phyloP scores from a whole-genome alignment of 495 filamentous ascomycete genomes.

The Neurospora sublineolata region DNA sequence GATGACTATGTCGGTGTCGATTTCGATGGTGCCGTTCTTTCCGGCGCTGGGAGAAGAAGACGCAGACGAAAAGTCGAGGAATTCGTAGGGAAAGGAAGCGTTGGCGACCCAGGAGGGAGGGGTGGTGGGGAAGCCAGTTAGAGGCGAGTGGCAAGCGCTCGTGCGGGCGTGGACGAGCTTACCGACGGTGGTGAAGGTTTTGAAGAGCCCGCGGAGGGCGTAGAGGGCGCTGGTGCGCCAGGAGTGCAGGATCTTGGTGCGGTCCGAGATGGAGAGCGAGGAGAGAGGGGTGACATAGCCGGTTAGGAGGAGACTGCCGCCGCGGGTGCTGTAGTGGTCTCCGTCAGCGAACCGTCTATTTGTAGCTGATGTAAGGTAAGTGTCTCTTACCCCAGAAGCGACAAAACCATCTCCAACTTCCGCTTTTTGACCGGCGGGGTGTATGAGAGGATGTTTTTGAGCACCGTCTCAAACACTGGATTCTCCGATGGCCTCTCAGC shows the following conservation, averaged over 20 bases:
- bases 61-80: constrained; percentile 35
- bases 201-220: constrained; percentile 45
- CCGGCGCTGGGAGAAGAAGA: neutral
- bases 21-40: constrained; percentile 21
- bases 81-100: constrained; percentile 31
- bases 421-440: constrained; percentile 17
- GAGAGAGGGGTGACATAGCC: constrained; percentile 51
- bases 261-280: constrained; percentile 46
- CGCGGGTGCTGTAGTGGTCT: constrained; percentile 42
- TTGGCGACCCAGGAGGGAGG: constrained; percentile 50
- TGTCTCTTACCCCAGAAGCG: constrained; percentile 20
- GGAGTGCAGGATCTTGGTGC: constrained; percentile 47
- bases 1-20: constrained; percentile 75
- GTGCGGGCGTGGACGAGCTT: constrained; percentile 48
- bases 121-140: constrained; percentile 52
- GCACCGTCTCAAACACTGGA: constrained; percentile 13
- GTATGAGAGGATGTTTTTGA: constrained; percentile 14
- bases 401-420: constrained; percentile 17
- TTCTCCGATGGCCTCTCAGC: constrained; percentile 18
- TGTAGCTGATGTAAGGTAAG: neutral
- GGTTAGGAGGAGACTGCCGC: constrained; percentile 56
- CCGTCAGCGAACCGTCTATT: constrained; percentile 4
- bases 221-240: constrained; percentile 49
- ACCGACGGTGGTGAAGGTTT: constrained; percentile 42
- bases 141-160: constrained; percentile 41